Evolutionary conservation across 169 alveolate species (phyloP).

Genomic region (Plasmodium adleri): DNA sequence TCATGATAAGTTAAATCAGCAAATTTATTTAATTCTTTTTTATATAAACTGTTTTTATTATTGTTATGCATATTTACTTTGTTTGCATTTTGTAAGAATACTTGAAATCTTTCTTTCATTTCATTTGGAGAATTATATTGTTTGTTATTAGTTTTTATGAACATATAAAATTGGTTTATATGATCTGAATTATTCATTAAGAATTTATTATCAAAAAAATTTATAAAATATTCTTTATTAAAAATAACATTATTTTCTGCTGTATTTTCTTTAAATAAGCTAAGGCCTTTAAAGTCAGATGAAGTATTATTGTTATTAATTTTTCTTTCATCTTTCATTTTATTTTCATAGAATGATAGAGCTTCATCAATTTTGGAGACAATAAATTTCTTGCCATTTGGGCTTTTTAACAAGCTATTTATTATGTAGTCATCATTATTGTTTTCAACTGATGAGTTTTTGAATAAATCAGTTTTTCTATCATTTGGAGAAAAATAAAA

Average conservation of each 20-base stretch:
- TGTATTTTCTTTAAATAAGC: background rate
- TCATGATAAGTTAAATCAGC: conserved; percentile 77
- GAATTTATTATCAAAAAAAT: conserved; percentile 17
- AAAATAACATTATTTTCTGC: background rate
- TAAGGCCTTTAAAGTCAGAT: background rate
- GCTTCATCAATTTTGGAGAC: conserved; percentile 28
- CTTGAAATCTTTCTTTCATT: conserved; percentile 41
- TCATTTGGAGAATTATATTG: conserved; percentile 40
- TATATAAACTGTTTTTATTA: conserved; percentile 22
- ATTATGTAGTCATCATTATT: conserved; percentile 33
- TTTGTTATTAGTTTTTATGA: conserved; percentile 17
- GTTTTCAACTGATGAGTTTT: background rate
- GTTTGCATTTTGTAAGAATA: conserved; percentile 29
- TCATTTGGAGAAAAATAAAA: conserved; percentile 3
- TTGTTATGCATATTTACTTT: conserved; percentile 62
- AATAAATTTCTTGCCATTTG: conserved; percentile 43
- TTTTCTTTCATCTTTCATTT: background rate
- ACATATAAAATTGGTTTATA: conserved; percentile 50
- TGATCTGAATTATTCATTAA: conserved; percentile 46
- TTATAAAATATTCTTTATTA: background rate
- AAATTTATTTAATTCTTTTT: conserved; percentile 70
- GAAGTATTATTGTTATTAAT: background rate
- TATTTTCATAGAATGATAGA: background rate
- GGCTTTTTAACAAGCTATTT: conserved; percentile 19
- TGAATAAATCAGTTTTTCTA: background rate